Percentiles rank a stretch among this genome's conserved stretches.
Conservation (phyloP, 1,284 basidiomycete species). For the Cystobasidiaceae sp. region DNA sequence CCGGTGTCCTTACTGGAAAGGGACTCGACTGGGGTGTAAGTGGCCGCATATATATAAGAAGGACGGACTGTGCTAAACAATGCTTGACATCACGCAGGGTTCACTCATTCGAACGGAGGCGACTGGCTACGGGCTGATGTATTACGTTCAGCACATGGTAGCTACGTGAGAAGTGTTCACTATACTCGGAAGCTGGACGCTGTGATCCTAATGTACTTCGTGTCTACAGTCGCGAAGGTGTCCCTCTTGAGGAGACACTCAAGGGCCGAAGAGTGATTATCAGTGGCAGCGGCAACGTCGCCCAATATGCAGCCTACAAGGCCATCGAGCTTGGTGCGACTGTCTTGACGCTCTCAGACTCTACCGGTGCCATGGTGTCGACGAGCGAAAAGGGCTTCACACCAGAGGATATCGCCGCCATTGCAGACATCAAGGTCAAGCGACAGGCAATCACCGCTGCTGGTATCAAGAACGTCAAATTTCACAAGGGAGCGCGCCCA, state of each 20-base stretch:
- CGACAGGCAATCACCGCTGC: slow-evolving; percentile 56
- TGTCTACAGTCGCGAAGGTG: slow-evolving; percentile 8
- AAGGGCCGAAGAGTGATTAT: slow-evolving; percentile 61
- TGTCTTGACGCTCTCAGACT: slow-evolving; percentile 73
- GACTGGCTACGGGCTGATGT: slow-evolving; percentile 66
- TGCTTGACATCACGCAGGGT: slow-evolving; percentile 45
- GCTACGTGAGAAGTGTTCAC: slow-evolving; percentile 1
- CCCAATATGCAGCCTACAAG: slow-evolving; percentile 66
- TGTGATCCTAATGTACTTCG: too few species aligned
- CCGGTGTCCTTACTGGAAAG: slow-evolving; percentile 73
- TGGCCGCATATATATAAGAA: slow-evolving; percentile 17
- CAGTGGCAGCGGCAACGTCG: slow-evolving; percentile 52
- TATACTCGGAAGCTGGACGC: too few species aligned
- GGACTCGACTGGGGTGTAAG: slow-evolving; percentile 60
- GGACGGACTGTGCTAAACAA: slow-evolving; percentile 36
- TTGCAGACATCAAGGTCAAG: slow-evolving; percentile 62
- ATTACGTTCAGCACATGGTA: slow-evolving; percentile 67
- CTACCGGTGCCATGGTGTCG: slow-evolving; percentile 64
- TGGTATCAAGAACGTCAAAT: slow-evolving; percentile 55
- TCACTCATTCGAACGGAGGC: slow-evolving; percentile 63
- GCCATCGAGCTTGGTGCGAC: slow-evolving; percentile 70
- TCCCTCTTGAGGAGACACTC: slow-evolving; percentile 45
- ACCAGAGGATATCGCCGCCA: slow-evolving; percentile 56
- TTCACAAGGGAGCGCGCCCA: slow-evolving; percentile 64
- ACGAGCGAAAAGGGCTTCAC: slow-evolving; percentile 56